Conservation (phyloP, 257 asterid genomes). For the Jasminum sambac region DNA sequence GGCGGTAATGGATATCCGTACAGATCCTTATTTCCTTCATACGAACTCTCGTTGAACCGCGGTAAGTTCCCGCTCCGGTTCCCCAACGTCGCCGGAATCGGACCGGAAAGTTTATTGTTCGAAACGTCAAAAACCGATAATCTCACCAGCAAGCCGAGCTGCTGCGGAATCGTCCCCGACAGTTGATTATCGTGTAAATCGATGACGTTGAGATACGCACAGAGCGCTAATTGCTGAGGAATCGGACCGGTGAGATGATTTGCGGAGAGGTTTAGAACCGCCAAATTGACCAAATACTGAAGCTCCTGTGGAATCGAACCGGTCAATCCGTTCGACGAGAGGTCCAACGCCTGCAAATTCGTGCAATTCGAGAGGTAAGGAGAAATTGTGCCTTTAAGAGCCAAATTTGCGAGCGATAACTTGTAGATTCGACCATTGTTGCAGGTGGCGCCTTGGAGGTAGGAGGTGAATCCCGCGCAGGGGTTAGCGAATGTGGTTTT, state of each 20-base stretch:
- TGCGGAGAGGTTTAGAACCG: slow-evolving; percentile 75
- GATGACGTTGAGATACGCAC: slow-evolving; percentile 86
- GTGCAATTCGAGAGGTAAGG: slow-evolving; percentile 92
- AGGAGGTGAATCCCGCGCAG: slow-evolving; percentile 72
- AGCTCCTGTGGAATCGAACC: slow-evolving; percentile 78
- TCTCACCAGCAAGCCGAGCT: slow-evolving; percentile 68
- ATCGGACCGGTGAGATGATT: slow-evolving; percentile 68
- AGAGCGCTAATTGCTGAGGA: slow-evolving; percentile 69
- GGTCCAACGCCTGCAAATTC: slow-evolving; percentile 84
- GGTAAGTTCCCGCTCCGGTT: slow-evolving; percentile 69
- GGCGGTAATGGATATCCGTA: slow-evolving; percentile 84
- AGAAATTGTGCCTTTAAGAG: slow-evolving; percentile 72
- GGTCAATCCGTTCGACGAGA: slow-evolving; percentile 72
- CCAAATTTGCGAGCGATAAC: slow-evolving; percentile 66
- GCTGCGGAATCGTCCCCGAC: slow-evolving; percentile 72
- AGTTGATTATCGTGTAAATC: slow-evolving; percentile 79
- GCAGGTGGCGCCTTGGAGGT: slow-evolving; percentile 88
- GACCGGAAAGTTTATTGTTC: slow-evolving; percentile 65
- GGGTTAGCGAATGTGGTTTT: slow-evolving; percentile 58
- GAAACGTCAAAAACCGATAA: slow-evolving; percentile 82
- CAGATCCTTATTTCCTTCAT: slow-evolving; percentile 73
- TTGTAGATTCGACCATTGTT: slow-evolving; percentile 92
- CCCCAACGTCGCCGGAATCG: slow-evolving; percentile 71
- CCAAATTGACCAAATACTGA: slow-evolving; percentile 70
- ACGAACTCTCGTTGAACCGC: slow-evolving; percentile 78